These are phyloP conservation scores for Trapa incisa DNA, from an alignment of 345 rosid species.

Conservation along the genomic window DNA sequence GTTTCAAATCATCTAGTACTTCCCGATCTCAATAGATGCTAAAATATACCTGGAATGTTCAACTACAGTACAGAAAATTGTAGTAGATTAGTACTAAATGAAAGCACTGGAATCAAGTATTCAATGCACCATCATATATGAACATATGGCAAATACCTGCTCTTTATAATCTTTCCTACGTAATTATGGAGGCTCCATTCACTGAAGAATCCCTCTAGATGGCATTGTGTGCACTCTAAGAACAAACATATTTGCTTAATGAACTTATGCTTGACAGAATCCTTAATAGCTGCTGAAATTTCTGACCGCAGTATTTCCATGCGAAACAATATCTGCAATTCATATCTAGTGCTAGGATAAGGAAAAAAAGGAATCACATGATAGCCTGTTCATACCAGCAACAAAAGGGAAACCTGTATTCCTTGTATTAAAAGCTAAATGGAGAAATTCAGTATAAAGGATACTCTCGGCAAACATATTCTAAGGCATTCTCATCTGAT, in stretches of 20 bases:
- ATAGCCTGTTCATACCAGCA: neutral
- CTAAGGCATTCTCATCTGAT: constrained; percentile 25
- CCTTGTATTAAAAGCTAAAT: constrained; percentile 2
- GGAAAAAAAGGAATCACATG: constrained; percentile 20
- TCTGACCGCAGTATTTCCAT: constrained; percentile 83
- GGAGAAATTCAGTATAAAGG: constrained; percentile 21
- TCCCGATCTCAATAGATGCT: neutral
- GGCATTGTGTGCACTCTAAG: constrained; percentile 65
- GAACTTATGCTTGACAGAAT: constrained; percentile 50
- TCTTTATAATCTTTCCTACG: constrained; percentile 53
- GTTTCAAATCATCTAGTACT: neutral
- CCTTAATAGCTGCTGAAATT: constrained; percentile 34
- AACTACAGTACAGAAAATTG: neutral
- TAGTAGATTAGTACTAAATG: neutral
- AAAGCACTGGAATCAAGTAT: neutral
- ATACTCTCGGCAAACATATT: constrained; percentile 59
- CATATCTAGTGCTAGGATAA: constrained; percentile 54
- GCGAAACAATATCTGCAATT: constrained; percentile 81
- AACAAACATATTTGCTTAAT: constrained; percentile 67
- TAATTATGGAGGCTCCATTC: constrained; percentile 88
- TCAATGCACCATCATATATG: neutral
- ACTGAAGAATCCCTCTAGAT: constrained; percentile 76
- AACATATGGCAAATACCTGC: constrained; percentile 32
- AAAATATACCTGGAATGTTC: neutral
- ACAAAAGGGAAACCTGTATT: neutral